These are phyloP conservation scores for Cladorrhinum samala DNA, from an alignment of 495 filamentous ascomycete genomes.

Conservation along the genomic window DNA sequence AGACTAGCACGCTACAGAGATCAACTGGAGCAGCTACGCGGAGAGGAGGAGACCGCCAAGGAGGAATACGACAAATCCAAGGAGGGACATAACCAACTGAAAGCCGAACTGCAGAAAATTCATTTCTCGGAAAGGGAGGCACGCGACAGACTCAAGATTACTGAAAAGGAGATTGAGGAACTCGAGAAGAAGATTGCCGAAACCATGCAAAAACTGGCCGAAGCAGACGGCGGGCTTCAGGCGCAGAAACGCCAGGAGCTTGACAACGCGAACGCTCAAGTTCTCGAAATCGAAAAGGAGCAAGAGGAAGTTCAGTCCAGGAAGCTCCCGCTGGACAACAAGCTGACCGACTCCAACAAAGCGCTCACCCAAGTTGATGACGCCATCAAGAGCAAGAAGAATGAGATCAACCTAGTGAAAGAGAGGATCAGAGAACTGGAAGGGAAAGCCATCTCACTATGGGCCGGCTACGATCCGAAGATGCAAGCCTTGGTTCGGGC, in stretches of 20 bases:
- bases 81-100: background rate
- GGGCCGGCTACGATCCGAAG: slow-evolving; percentile 51
- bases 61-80: slow-evolving; percentile 10
- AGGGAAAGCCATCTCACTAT: slow-evolving; percentile 24
- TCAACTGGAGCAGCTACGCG: background rate
- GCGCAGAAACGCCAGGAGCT: slow-evolving; percentile 35
- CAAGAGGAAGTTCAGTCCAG: slow-evolving; percentile 32
- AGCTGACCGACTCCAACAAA: slow-evolving; percentile 31
- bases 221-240: slow-evolving; percentile 46
- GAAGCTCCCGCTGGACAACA: slow-evolving; percentile 25
- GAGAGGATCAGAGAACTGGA: slow-evolving; percentile 28
- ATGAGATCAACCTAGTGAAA: slow-evolving; percentile 47
- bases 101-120: slow-evolving; percentile 18
- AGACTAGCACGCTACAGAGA: slow-evolving; percentile 17
- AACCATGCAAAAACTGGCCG: slow-evolving; percentile 44
- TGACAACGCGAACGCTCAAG: slow-evolving; percentile 42
- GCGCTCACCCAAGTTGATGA: slow-evolving; percentile 34
- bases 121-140: slow-evolving; percentile 46
- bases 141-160: slow-evolving; percentile 28
- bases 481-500: slow-evolving; percentile 58
- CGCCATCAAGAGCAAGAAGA: slow-evolving; percentile 35
- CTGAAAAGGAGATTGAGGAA: slow-evolving; percentile 29
- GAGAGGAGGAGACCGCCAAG: slow-evolving; percentile 4
- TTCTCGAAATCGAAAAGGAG: slow-evolving; percentile 37
- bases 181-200: slow-evolving; percentile 33